Base-by-base conservation (phyloP, 306 rosid genomes). In the Ziziphus jujuba region DNA sequence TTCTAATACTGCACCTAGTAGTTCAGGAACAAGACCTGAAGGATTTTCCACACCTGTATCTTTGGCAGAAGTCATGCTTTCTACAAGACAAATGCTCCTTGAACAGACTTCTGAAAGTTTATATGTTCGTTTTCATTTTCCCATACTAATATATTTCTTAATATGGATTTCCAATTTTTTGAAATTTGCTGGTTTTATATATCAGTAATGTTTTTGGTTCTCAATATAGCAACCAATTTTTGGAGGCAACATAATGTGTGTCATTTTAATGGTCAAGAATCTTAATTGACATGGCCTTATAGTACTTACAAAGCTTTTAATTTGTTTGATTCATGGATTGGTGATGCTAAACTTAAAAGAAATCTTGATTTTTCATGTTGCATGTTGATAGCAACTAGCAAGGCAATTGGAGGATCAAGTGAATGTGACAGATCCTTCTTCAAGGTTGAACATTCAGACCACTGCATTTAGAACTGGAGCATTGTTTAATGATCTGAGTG, bases 21-120 rank as follows among this genome's bases (percentile, higher is more conserved):
- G 34, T 70, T 58, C 70, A 28, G 84, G 83, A 47, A 75, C 82
- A 57, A 69, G 77, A 52, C 72, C 66, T 35, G 86, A 85, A 74
- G 84, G 84, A 63, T 67, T 87, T 67, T 79, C 91, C 65, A 82
- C 99, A 65, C 95, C 97, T 23, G 79, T 89, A 72, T 85, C 87
- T 56, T 83, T 95, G 87, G 99, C 97, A 40, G 99, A 85, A 81
- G 85, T 95, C 63, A 76, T 89, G 73, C 91, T 59, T 76, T 88
- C 97, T 74, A 76, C 91, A 53, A 87, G 97, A 72, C 84, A 23
- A 72, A 79, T 91, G 86, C 84, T 95, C 25, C 20, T 20, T 49
- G 88, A 72, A 71, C 92, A 88, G 74, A 96, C 80, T 70, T 87
- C 87, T 58, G 95, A 84, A 66, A 81, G 91, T 70, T 65, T 95